These are phyloP conservation scores for Erucastrum elatum DNA, from an alignment of 345 rosid species.

Conservation along the genomic window DNA sequence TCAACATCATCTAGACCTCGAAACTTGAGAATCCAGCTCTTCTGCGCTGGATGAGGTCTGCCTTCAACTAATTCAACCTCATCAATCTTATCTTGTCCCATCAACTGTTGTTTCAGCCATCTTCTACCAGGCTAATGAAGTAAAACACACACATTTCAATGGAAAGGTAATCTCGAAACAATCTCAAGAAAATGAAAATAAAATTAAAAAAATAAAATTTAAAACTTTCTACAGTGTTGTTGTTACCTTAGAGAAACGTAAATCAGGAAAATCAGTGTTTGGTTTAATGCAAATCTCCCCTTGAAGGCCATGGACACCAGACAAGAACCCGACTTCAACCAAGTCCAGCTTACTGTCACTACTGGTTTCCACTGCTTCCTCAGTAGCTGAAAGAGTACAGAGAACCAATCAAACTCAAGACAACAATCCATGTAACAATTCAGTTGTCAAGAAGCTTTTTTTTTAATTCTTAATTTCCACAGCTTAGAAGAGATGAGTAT, in stretches of 20 bases:
- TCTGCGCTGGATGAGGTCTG: conserved; percentile 70
- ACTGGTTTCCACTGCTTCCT: conserved; percentile 51
- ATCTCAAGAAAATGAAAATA: not conserved
- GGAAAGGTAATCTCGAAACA: too few species aligned
- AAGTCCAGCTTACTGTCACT: conserved; percentile 40
- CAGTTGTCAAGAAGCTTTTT: not conserved
- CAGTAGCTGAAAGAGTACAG: conserved; percentile 44
- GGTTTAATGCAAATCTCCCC: conserved; percentile 83
- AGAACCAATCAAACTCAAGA: not conserved
- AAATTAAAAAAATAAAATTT: not conserved
- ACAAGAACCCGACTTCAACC: conserved; percentile 75
- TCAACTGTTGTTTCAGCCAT: conserved; percentile 72
- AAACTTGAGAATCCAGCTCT: conserved; percentile 85
- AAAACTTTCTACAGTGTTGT: not conserved
- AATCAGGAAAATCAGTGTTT: conserved; percentile 78
- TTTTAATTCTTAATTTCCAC: conserved; percentile 19
- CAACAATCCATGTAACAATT: not conserved
- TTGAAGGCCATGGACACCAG: conserved; percentile 76
- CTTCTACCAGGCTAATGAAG: conserved; percentile 73
- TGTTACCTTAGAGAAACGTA: conserved; percentile 68
- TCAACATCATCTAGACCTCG: conserved; percentile 69
- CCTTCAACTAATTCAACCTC: conserved; percentile 84
- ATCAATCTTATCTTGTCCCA: conserved; percentile 59
- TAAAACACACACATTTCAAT: too few species aligned
- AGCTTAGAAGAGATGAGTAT: conserved; percentile 10